Evolutionary conservation across 345 rosid genomes (phyloP).

Genomic region (Cardamine occulta): DNA sequence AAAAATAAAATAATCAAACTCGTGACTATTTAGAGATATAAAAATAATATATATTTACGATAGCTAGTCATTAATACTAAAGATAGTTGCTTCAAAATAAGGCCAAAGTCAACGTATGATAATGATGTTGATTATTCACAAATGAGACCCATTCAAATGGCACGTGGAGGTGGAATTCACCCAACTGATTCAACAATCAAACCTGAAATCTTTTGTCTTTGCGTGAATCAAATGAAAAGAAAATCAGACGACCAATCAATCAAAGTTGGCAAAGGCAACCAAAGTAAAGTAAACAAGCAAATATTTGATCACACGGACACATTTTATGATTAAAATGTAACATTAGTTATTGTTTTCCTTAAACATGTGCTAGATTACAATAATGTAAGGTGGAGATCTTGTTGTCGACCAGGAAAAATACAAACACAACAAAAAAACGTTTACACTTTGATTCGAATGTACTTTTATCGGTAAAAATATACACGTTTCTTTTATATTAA

Average conservation of each 20-base stretch:
- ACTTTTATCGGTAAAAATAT: neutral
- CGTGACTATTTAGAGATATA: neutral
- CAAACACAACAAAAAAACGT: neutral
- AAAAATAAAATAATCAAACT: neutral
- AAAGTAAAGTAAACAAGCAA: neutral
- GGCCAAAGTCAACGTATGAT: neutral
- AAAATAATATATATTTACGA: neutral
- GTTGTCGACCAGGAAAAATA: neutral
- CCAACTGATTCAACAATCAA: neutral
- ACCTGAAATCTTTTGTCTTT: neutral
- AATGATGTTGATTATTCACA: slow-evolving; percentile 10
- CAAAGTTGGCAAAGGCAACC: neutral
- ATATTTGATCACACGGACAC: slow-evolving; percentile 2
- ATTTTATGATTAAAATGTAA: neutral
- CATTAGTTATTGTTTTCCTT: neutral
- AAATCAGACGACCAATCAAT: neutral
- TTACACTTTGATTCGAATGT: neutral
- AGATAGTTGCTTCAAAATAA: neutral
- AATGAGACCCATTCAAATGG: neutral
- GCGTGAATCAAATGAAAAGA: neutral
- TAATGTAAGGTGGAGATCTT: neutral
- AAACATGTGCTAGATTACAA: neutral
- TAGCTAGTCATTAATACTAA: neutral
- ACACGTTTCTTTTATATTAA: neutral
- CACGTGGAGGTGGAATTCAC: neutral